phyloP scores from a whole-genome alignment of 2,329 filamentous ascomycete species.

The Zelopaecilomyces penicillatus region DNA sequence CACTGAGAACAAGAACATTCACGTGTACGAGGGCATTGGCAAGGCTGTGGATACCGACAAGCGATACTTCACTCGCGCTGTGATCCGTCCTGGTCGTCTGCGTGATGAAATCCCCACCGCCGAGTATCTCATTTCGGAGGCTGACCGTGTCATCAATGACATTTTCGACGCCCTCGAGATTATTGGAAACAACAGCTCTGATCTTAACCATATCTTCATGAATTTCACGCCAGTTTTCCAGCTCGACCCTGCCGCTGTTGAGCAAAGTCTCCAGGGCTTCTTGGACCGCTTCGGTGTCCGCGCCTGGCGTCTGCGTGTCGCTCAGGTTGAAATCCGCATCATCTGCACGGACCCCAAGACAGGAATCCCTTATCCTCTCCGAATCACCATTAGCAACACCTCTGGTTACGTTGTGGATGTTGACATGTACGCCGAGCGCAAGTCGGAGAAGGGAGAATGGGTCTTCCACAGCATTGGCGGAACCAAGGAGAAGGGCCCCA shows the following conservation, averaged over 20 bases:
- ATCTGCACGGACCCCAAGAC: conserved; percentile 87
- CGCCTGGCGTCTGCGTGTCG: conserved; percentile 92
- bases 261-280: conserved; percentile 89
- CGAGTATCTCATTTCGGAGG: conserved; percentile 96
- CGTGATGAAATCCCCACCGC: conserved; percentile 97
- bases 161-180: conserved; percentile 97
- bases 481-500: conserved; percentile 87
- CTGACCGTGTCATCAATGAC: conserved; percentile 92
- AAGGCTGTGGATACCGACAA: conserved; percentile 95
- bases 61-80: conserved; percentile 95
- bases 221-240: conserved; percentile 98
- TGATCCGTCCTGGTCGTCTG: conserved; percentile 87
- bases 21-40: conserved; percentile 94
- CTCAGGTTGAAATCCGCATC: conserved; percentile 95
- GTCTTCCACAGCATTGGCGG: conserved; percentile 97
- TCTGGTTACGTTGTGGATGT: conserved; percentile 97
- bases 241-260: conserved; percentile 79
- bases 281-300: conserved; percentile 92
- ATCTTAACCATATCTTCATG: conserved; percentile 99
- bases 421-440: conserved; percentile 94
- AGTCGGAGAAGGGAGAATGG: conserved; percentile 97
- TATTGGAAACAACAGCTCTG: conserved; percentile 97
- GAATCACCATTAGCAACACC: conserved; percentile 95
- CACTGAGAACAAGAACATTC: conserved; percentile 97
- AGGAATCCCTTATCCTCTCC: conserved; percentile 79